Evolutionary conservation across 495 filamentous ascomycete genomes (phyloP), one percentile per base, ranked within the genome.

Genomic region (Talaromyces trachyspermus): DNA sequence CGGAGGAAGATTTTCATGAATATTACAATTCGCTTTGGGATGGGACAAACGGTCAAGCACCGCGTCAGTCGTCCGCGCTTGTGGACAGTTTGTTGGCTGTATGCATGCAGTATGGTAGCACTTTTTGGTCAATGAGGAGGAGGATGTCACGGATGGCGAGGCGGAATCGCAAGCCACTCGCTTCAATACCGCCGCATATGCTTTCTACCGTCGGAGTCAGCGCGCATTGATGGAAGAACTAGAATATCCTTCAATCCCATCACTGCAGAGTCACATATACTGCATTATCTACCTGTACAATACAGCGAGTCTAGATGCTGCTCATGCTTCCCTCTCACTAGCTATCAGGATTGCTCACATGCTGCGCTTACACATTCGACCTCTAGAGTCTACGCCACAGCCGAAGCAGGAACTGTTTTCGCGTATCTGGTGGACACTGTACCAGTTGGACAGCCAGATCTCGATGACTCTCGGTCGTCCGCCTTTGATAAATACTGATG

Each of bases 11-110:
- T 11, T 74, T 79, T 51, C 54, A 50, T 27, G 51, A 56, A 15
- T 58, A 77, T 44, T 74, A 75, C 42, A 44, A 60, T 2, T 68
- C 69, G 6, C 52, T 77, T 4, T 74, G 68, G 68, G 5, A 5
- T 5, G 15, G 5, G 10, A 1, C 38, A 14, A 19, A 23, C 20
- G 10, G 11, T 4, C 12, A 40, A 11, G 8, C 38, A 19, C 14
- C n/a, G 11, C 38, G 38, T n/a, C 22, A 23, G 14, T 27, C 37
- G 1, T 52, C 50, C 12, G n/a, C 50, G 9, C 25, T 52, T 4
- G 50, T 52, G 8, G 50, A 52, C 11, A 49, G 19, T 14, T 6
- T 55, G 4, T 17, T 55, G 30, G 53, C 53, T 6, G 25, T 49
- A n/a, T 55, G 53, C 14, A 52, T 52, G 49, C 49, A 50, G 29